Percentiles rank a stretch among this genome's conserved stretches.
Conservation (phyloP, 2,329 filamentous ascomycete species). For the Chaetothyriales sp. region DNA sequence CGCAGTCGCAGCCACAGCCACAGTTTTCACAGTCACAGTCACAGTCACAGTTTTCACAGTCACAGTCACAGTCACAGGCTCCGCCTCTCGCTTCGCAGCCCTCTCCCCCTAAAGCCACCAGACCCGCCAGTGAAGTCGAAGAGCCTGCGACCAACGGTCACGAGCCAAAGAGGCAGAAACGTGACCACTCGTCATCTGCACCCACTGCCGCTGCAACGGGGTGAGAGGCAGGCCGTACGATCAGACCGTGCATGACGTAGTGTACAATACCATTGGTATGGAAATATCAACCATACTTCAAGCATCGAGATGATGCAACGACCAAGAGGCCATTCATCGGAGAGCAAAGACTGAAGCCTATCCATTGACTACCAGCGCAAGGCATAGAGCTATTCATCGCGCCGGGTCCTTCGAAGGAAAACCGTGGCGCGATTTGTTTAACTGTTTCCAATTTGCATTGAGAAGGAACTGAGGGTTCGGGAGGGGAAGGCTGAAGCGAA, state of each 20-base stretch:
- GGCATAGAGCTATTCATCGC: not conserved
- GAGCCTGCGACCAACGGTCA: not conserved
- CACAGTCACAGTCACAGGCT: not conserved
- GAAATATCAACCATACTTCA: not conserved
- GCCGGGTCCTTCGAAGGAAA: not conserved
- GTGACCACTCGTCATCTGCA: not conserved
- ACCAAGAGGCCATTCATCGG: not conserved
- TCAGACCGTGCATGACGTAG: not conserved
- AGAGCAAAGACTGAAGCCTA: not conserved
- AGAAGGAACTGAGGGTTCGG: not conserved
- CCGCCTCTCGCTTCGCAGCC: not conserved
- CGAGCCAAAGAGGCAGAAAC: not conserved
- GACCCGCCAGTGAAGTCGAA: not conserved
- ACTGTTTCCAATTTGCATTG: not conserved
- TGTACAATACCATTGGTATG: not conserved
- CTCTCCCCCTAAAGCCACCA: not conserved
- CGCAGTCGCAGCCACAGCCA: not conserved
- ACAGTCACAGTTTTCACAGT: not conserved
- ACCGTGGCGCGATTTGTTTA: not conserved
- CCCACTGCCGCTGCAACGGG: not conserved
- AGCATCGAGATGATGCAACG: not conserved
- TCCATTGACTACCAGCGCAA: not conserved
- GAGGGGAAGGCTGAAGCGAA: not conserved
- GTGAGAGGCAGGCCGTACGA: not conserved
- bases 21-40: not conserved